These are phyloP conservation scores for Boletus barrowsii DNA, from an alignment of 768 basidiomycete genomes.

Conservation along the genomic window DNA sequence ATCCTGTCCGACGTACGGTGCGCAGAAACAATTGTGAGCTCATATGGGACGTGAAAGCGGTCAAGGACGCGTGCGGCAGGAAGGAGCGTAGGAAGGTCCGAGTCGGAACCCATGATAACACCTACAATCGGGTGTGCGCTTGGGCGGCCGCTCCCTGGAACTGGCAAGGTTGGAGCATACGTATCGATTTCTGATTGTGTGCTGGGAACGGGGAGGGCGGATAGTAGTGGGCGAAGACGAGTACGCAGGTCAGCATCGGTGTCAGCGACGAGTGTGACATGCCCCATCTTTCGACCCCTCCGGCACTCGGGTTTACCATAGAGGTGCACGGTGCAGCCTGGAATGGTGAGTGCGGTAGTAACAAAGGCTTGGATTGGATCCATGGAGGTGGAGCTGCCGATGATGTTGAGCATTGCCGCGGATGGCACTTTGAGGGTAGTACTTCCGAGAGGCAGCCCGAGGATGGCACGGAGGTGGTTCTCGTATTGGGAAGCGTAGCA, in stretches of 20 bases:
- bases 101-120: constrained; percentile 98
- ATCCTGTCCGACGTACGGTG: constrained; percentile 91
- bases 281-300: constrained; percentile 96
- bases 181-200: constrained; percentile 46
- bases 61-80: constrained; percentile 84
- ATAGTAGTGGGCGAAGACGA: constrained; percentile 72
- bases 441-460: constrained; percentile 84
- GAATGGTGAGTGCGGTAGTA: constrained; percentile 58
- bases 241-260: constrained; percentile 71
- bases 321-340: constrained; percentile 81
- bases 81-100: constrained; percentile 92
- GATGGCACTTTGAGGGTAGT: constrained; percentile 85
- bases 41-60: constrained; percentile 81
- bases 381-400: constrained; percentile 75
- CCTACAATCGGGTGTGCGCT: constrained; percentile 77
- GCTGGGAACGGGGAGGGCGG: constrained; percentile 48
- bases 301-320: constrained; percentile 93
- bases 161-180: constrained; percentile 47
- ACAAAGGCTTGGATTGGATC: constrained; percentile 54
- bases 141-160: constrained; percentile 51
- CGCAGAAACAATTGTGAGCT: constrained; percentile 93
- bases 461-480: constrained; percentile 94
- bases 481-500: constrained; percentile 96
- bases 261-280: constrained; percentile 83
- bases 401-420: constrained; percentile 90